A percentile compares a stretch with the other conserved stretches of the same genome.
These are phyloP conservation scores for Botrytis sinoallii DNA, from an alignment of 2,329 filamentous ascomycete species.

Conservation along the genomic window DNA sequence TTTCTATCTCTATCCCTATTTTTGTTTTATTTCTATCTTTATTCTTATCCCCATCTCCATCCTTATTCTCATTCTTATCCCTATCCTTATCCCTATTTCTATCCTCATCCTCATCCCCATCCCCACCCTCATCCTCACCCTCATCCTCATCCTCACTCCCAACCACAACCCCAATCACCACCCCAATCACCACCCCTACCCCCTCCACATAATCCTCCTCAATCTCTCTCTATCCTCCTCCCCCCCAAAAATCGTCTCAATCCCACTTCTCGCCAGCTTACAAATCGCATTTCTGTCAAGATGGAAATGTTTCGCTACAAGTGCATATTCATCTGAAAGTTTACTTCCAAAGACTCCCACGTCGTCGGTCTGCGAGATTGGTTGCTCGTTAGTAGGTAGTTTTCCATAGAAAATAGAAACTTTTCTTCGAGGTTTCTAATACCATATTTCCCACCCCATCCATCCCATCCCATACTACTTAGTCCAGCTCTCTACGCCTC, in stretches of 20 bases:
- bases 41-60: neutral
- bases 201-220: constrained; percentile 49
- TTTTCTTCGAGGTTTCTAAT: neutral
- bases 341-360: constrained; percentile 77
- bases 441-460: neutral
- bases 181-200: neutral
- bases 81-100: no score
- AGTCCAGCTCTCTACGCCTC: neutral
- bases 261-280: constrained; percentile 55
- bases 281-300: constrained; percentile 50
- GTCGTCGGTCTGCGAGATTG: constrained; percentile 65
- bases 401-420: neutral
- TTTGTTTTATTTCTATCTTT: neutral
- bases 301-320: constrained; percentile 68
- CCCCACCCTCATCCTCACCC: neutral
- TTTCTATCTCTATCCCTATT: neutral
- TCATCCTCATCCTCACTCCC: neutral
- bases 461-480: neutral
- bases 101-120: neutral
- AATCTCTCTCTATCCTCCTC: constrained; percentile 59
- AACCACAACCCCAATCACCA: neutral
- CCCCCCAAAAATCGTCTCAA: constrained; percentile 65
- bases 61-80: neutral
- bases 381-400: neutral
- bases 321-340: constrained; percentile 71